phyloP scores from a whole-genome alignment of 2,329 filamentous ascomycete genomes.

The Blastomyces emzantsi region DNA sequence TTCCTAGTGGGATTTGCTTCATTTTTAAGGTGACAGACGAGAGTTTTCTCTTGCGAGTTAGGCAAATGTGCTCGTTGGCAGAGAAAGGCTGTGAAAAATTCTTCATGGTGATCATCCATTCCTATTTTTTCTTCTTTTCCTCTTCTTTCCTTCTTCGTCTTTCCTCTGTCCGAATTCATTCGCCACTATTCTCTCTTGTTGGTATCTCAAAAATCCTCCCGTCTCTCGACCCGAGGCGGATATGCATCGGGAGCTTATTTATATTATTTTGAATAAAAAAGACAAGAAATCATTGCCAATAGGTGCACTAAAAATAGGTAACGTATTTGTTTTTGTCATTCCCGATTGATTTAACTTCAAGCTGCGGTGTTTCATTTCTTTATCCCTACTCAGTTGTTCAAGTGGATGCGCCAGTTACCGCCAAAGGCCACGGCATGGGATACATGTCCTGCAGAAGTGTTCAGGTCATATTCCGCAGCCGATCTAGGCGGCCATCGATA shows the following conservation, averaged over 20 bases:
- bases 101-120: not conserved
- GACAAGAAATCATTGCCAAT: too few relatives aligned
- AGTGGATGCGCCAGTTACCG: not conserved
- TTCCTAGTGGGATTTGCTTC: not conserved
- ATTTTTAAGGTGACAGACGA: not conserved
- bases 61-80: not conserved
- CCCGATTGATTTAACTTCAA: not conserved
- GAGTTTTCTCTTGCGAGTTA: not conserved
- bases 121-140: not conserved
- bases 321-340: not conserved
- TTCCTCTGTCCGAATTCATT: not conserved
- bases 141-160: not conserved
- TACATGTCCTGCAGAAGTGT: not conserved
- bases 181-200: not conserved
- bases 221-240: not conserved
- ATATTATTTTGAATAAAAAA: too few relatives aligned
- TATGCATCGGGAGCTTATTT: not conserved
- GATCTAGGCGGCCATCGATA: not conserved
- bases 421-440: not conserved
- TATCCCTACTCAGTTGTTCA: not conserved
- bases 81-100: not conserved
- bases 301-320: not conserved
- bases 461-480: not conserved
- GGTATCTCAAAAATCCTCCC: not conserved
- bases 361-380: not conserved